Base-by-base conservation (phyloP, 805 yeast species). In the Blastobotrys chiropterorum region DNA sequence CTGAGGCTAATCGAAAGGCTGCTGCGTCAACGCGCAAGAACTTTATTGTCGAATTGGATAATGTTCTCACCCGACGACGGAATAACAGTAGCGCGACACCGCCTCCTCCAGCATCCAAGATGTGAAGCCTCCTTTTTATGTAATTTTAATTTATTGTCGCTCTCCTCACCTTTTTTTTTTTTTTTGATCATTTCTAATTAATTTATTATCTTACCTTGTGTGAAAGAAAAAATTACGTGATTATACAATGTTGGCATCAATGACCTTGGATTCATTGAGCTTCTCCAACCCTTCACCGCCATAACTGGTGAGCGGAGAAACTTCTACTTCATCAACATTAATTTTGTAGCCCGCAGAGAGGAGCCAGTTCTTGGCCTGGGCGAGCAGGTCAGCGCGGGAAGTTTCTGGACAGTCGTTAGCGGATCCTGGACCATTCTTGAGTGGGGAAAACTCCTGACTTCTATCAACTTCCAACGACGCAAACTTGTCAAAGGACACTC, bases 381-480 rank as follows among this genome's bases (percentile, higher is more conserved):
- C 68, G 60, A 90, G 71, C 56, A 81, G 80, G 59, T 85, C 84
- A 2, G 62, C 67, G 54, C 83, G 78, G 57, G 96, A 87, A 1
- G 97, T 83, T 56, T 81, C 85, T 26, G 97, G 95, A 47, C 88
- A 84, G 69, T 92, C 97, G 62, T 80, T 82, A 19, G 74, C 72
- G n/a, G 95, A 77, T 17, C 90, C 95, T 13, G 85, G 81, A 1
- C 88, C 95, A 68, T 94, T 94, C 65, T 94, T 94, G 68, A 94
- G 78, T 2, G 99, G 99, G 16, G 96, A 85, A 64, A 94, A 94
- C 68, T 94, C 99, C 53, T 81, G 82, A 2, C 72, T 56, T 67
- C 99, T 81, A 39, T 80, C 85, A 19, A 94, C 99, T 71, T 94
- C 99, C 53, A 94, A 75, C 65, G 95, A 87, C 0, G 96, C 99